Base-by-base conservation (phyloP, 2,329 filamentous ascomycete genomes). In the Cercospora nicotianae region DNA sequence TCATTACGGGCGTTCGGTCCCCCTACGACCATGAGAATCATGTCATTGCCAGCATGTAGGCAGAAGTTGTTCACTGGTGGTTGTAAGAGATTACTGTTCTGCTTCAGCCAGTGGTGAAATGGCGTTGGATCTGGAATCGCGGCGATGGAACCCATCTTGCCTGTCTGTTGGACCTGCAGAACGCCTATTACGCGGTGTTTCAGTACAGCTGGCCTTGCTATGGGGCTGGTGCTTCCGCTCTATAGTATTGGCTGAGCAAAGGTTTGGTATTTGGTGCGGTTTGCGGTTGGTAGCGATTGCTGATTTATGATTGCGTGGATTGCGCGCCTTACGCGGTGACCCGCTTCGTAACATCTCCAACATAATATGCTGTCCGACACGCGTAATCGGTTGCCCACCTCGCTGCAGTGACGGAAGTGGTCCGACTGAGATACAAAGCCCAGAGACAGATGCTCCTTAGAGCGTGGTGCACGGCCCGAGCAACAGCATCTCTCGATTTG, bases 31-130 rank as follows among this genome's bases (percentile, higher is more conserved):
- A 94, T 95, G 77, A 95, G 90, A 58, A 90, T 93, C 67, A 94
- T 87, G 76, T 87, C 87, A 65, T 91, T 87, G 82, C 96, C 96
- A 78, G 96, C 91, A 83, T 97, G 96, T 75, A 98, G 92, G 82
- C 94, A 97, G 84, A 95, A 96, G 83, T 98, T 98, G 83, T 97
- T 97, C 77, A 98, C 90, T 2, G 95, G 95, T 0, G 95, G 95
- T 79, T 97, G 89, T 64, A 97, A 87, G 69, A 97, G 89, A 79
- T 97, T 93, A 0, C 90, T 90, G 81, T 98, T 97, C 78, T 93
- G 87, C 76, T 92, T 86, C 53, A 98, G 89, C 94, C 81, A 83
- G 51, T 64, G 55, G 30, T 64, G 57, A 6, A 65, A 69, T 20
- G 64, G 64, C 23, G 58, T 69, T 36, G 64, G 67, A 3, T 64